phyloP scores from a whole-genome alignment of 176 grass and related monocot genomes.

The Metroxylon sagu region DNA sequence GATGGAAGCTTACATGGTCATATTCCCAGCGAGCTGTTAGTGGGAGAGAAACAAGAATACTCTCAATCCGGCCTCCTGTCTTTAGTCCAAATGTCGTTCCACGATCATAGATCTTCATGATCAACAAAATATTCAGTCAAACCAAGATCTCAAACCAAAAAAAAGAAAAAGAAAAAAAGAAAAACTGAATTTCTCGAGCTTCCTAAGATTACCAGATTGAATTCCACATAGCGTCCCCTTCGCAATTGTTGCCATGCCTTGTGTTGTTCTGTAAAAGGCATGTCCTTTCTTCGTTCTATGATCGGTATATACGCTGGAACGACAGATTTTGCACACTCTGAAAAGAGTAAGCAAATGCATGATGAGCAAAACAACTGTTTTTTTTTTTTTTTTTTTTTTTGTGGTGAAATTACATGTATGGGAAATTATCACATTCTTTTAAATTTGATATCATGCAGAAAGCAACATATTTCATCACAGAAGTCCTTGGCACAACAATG shows the following conservation, averaged over 20 bases:
- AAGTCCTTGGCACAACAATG: no score
- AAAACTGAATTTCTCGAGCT: no score
- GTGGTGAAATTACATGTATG: no score
- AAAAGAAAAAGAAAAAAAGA: no score
- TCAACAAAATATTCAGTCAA: no score
- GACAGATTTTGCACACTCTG: conserved; percentile 87
- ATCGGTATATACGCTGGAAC: conserved; percentile 85
- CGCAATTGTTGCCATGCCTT: conserved; percentile 91
- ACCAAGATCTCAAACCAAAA: no score
- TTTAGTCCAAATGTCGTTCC: conserved; percentile 97
- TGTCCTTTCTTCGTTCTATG: conserved; percentile 72
- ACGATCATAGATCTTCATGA: conserved; percentile 76
- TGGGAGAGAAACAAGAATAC: conserved; percentile 89
- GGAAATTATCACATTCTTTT: no score
- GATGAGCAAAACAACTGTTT: no score
- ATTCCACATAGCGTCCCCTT: conserved; percentile 93
- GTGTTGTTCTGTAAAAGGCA: conserved; percentile 78
- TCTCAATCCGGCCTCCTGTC: conserved; percentile 94
- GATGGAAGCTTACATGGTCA: conserved; percentile 65
- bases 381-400: no score
- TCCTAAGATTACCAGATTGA: conserved; percentile 59
- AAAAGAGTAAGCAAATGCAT: neutral
- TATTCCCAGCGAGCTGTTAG: conserved; percentile 87
- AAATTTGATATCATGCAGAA: no score
- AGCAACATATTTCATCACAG: no score